Evolutionary conservation across 164 flowering plant species (phyloP), one percentile per base, ranked within the genome.

Genomic region (Tinospora cordifolia): DNA sequence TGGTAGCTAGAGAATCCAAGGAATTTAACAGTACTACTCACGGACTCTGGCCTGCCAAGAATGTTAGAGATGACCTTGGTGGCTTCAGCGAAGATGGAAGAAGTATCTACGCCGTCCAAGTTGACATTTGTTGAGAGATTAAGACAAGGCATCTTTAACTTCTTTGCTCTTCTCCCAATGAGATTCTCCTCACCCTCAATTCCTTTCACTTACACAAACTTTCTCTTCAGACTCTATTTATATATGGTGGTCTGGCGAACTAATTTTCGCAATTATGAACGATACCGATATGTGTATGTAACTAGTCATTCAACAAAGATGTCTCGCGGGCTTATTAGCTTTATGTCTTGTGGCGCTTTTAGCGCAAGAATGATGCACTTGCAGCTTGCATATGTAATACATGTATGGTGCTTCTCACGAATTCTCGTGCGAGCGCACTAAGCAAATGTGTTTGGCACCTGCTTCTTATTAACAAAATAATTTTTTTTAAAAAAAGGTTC

Each of bases 31-130:
- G 47, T 74, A 68, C 69, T 66, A 71, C 66, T 47, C 75, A 87
- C 91, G 69, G 86, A 78, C 65, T 82, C 88, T 24, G 94, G 94
- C 71, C 88, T 89, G 75, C 94, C 90, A 81, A 87, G 81, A 81
- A 87, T 51, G 40, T 74, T 79, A 75, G 93, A 86, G 47, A 88
- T 86, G 69, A 81, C 59, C 66, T 87, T 81, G 72, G 88, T 77
- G 66, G 87, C 88, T 68, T 89, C 90, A 17, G 90, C 80, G 71
- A 89, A 88, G 68, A 89, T 79, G 70, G 86, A 68, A 63, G 89
- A 84, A 72, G 88, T 85, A 74, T 87, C 89, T 1, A 86, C 76
- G 75, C 86, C 89, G 17, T 89, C 94, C 10, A 89, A 77, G 79
- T 68, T 81, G 9, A 86, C 92, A 82, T 89, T 89, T 8, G 89